Evolutionary conservation across 805 yeast genomes (phyloP).

Genomic region (Metahyphopichia silvanorum): DNA sequence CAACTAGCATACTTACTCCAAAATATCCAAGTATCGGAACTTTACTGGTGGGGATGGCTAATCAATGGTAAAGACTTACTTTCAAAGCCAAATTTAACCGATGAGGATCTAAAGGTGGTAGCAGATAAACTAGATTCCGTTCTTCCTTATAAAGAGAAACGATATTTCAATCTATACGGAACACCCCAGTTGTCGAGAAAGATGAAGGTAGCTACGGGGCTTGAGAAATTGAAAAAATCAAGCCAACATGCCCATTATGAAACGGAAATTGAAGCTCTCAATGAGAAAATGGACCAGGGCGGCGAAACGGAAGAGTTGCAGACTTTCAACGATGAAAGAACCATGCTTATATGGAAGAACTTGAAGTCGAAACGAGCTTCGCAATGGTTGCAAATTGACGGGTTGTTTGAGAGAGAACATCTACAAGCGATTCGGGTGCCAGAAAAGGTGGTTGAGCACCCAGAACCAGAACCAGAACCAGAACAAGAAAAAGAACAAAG

Average conservation of each 20-base stretch:
- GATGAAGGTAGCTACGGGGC: constrained; percentile 34
- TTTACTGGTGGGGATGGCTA: constrained; percentile 40
- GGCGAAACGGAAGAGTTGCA: constrained; percentile 5
- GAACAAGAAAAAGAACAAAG: constrained; percentile 3
- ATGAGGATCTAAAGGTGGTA: constrained; percentile 16
- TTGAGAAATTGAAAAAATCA: constrained; percentile 13
- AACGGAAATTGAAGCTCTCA: constrained; percentile 6
- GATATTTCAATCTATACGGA: constrained; percentile 38
- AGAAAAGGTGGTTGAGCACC: constrained; percentile 1
- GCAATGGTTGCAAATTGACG: constrained; percentile 26
- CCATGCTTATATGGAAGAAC: constrained; percentile 32
- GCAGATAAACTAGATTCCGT: constrained; percentile 13
- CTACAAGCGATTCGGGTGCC: background rate
- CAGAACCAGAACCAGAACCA: constrained; percentile 2
- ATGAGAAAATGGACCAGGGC: constrained; percentile 8
- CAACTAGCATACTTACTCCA: constrained; percentile 25
- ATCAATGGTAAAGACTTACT: constrained; percentile 34
- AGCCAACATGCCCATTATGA: constrained; percentile 6
- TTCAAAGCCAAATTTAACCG: constrained; percentile 15
- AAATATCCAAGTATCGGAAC: constrained; percentile 24
- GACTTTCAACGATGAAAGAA: constrained; percentile 20
- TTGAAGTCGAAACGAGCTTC: constrained; percentile 17
- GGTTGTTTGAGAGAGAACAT: constrained; percentile 3
- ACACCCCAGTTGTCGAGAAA: constrained; percentile 41
- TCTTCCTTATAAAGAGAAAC: constrained; percentile 28